Evolutionary conservation across 495 filamentous ascomycete species (phyloP).

Genomic region (Penicillium egyptiacum): DNA sequence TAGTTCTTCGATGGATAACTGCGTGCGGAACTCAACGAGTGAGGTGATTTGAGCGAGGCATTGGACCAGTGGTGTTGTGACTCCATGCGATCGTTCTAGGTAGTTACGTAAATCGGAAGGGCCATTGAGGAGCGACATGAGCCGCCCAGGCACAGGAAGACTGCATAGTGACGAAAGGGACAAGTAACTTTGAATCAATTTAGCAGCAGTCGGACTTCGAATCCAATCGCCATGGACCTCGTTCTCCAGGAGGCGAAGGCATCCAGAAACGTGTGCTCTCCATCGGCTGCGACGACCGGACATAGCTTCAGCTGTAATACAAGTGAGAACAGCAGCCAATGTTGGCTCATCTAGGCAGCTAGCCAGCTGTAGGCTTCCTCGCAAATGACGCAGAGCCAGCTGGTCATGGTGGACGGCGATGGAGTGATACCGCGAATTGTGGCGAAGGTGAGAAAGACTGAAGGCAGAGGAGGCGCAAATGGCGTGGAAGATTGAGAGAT

Average conservation of each 20-base stretch:
- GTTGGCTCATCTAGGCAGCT: conserved; percentile 24
- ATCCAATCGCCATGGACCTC: conserved; percentile 26
- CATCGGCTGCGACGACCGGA: conserved; percentile 30
- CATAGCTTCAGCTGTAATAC: conserved; percentile 32
- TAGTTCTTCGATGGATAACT: conserved; percentile 15
- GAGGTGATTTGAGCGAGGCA: conserved; percentile 22
- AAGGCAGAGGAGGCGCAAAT: conserved; percentile 37
- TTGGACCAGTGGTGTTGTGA: conserved; percentile 24
- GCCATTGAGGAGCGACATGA: conserved; percentile 23
- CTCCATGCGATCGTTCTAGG: conserved; percentile 28
- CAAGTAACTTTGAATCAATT: conserved; percentile 28
- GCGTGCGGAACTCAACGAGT: conserved; percentile 13
- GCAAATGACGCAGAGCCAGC: conserved; percentile 25
- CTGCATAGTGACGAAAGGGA: conserved; percentile 31
- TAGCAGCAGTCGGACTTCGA: conserved; percentile 19
- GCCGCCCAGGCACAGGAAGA: conserved; percentile 21
- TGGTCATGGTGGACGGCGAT: conserved; percentile 29
- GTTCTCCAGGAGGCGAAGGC: conserved; percentile 27
- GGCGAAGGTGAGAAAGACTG: conserved; percentile 27
- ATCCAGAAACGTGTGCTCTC: conserved; percentile 29
- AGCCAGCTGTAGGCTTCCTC: conserved; percentile 20
- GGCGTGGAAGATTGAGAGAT: conserved; percentile 31
- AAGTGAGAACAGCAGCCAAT: conserved; percentile 24
- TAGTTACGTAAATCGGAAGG: conserved; percentile 23
- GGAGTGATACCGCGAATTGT: conserved; percentile 26